phyloP scores from a whole-genome alignment of 208 protist species.

The Porcisia hertigi region DNA sequence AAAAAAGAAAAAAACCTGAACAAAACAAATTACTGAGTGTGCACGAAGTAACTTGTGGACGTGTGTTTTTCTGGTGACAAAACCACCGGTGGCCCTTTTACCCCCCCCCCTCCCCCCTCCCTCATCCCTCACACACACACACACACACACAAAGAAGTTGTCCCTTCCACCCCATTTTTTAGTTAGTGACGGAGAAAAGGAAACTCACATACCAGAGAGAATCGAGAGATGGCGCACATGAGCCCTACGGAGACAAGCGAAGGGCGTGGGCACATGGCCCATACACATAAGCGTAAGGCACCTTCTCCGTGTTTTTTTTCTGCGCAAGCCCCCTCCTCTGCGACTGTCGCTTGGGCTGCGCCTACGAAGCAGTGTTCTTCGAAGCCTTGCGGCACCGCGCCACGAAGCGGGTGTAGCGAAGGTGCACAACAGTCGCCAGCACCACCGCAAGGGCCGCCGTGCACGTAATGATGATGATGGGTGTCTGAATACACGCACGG shows the following conservation, averaged over 20 bases:
- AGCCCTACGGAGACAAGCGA: background rate
- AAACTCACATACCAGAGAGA: background rate
- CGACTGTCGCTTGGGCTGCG: background rate
- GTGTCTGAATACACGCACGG: slow-evolving; percentile 42
- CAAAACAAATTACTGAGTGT: background rate
- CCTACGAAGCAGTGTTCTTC: slow-evolving; percentile 1
- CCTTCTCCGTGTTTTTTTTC: background rate
- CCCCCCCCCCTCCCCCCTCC: background rate
- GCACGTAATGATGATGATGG: slow-evolving; percentile 54
- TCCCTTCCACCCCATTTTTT: background rate
- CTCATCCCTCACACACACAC: background rate
- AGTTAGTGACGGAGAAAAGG: background rate
- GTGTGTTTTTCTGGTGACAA: background rate
- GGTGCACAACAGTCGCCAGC: slow-evolving; percentile 41
- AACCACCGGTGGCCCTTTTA: background rate
- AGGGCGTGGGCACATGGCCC: background rate
- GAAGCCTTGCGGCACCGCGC: slow-evolving; percentile 15
- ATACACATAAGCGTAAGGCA: background rate
- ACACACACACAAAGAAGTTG: background rate
- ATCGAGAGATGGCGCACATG: background rate
- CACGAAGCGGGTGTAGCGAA: slow-evolving; percentile 61
- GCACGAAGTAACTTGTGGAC: background rate
- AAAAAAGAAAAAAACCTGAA: slow-evolving; percentile 21
- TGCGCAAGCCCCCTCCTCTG: background rate
- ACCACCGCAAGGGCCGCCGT: slow-evolving; percentile 38